Base-by-base conservation (phyloP, 2,329 filamentous ascomycete genomes). In the Epichloe festucae region DNA sequence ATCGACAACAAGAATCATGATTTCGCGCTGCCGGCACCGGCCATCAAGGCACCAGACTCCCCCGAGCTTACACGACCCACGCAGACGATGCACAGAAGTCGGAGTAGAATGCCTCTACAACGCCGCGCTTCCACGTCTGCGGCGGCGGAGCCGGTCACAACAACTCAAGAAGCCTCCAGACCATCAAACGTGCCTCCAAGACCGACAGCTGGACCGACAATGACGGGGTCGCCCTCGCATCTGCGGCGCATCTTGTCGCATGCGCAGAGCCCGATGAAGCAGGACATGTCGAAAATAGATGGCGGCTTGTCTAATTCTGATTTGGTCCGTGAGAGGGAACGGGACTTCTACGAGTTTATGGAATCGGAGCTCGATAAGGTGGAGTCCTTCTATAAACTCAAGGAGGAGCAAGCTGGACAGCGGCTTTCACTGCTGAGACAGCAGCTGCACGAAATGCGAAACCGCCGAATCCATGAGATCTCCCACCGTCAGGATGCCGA, bases 371-470 rank as follows among this genome's bases (percentile, higher is more conserved):
- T 98, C 14, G 76, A 83, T n/a, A 98, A 97, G 68, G 88, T 98
- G 11, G 90, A 98, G 63, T 70, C 73, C 0, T 98, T 98, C 62
- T 97, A 97, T 71, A 82, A 80, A 59, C 71, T 80, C 58, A 96
- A 96, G 63, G 93, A 98, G 63, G 78, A 87, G 31, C 88, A 96
- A 63, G 88, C 91, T 0, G 85, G 81, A 0, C 72, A 83, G 51
- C 80, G 90, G 2, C 71, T 96, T 23, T 70, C 73, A 0, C 66
- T 85, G 4, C 73, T 98, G 46, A 80, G 87, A 42, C 81, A 89
- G 49, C 93, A 98, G 65, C 75, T 98, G 35, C 90, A 95, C 63
- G 86, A 94, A 60, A 95, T 97, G 89, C 79, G 89, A 44, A 89
- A 94, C 64, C 79, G 85, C 14, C 82, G 91, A 21, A 76, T 88